Conservation (phyloP, 1,284 basidiomycete species). For the Sanguinoderma infundibulare region DNA sequence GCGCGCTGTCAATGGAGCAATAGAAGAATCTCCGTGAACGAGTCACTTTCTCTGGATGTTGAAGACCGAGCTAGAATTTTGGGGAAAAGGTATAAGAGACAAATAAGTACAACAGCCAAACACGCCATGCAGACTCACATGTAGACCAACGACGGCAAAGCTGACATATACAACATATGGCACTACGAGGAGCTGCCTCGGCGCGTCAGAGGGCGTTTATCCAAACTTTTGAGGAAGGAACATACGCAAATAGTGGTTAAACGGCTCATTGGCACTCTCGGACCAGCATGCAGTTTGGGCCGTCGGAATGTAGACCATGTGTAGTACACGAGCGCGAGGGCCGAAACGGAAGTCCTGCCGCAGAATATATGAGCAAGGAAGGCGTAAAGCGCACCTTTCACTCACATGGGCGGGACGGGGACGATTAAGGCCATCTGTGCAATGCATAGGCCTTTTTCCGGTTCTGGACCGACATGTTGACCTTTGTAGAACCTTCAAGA, state of each 20-base stretch:
- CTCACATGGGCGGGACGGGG: conserved; percentile 51
- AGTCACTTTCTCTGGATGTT: conserved; percentile 29
- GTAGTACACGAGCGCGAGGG: conserved; percentile 25
- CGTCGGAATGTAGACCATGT: conserved; percentile 25
- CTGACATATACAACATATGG: conserved; percentile 29
- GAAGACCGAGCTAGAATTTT: conserved; percentile 22
- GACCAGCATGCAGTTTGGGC: not conserved
- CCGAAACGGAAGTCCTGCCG: conserved; percentile 22
- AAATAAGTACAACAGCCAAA: not conserved
- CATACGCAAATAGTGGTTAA: conserved; percentile 16
- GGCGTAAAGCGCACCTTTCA: not conserved
- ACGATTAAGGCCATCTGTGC: conserved; percentile 48
- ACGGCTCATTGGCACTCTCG: not conserved
- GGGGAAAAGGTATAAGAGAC: not conserved
- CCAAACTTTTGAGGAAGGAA: not conserved
- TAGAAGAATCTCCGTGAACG: conserved; percentile 31
- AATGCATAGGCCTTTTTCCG: conserved; percentile 44
- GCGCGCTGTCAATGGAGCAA: conserved; percentile 30
- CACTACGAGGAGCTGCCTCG: conserved; percentile 14
- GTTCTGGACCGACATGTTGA: conserved; percentile 43
- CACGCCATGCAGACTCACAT: conserved; percentile 16
- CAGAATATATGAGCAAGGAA: not conserved
- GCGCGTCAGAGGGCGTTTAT: not conserved
- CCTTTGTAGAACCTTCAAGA: conserved; percentile 37
- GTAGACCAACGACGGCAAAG: conserved; percentile 28